Conservation (phyloP, 495 filamentous ascomycete genomes). For the Tuber melanosporum region DNA sequence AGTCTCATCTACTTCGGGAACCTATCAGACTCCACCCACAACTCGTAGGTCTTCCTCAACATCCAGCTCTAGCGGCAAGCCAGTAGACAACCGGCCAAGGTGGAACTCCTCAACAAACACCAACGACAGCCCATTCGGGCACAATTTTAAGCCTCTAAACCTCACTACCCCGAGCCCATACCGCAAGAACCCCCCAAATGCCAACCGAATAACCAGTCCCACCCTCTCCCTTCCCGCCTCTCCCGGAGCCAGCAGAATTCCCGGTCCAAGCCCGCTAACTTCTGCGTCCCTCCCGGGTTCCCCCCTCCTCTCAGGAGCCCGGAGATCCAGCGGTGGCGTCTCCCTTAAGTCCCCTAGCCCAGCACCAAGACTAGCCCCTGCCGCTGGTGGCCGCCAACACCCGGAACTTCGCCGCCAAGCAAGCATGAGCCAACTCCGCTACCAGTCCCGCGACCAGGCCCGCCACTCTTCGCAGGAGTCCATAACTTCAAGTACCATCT, state of each 20-base stretch:
- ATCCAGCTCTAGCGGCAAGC: conserved; percentile 31
- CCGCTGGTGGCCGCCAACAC: conserved; percentile 1
- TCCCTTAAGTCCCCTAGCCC: conserved; percentile 30
- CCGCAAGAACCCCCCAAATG: conserved; percentile 49
- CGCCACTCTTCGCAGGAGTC: conserved; percentile 10
- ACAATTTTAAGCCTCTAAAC: conserved; percentile 61
- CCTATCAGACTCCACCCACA: conserved; percentile 21
- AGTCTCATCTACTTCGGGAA: conserved; percentile 28
- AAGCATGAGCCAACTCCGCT: conserved; percentile 30
- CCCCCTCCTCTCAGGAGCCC: conserved; percentile 18
- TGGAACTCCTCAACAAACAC: conserved; percentile 76
- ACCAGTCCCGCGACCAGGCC: conserved; percentile 12
- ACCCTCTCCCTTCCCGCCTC: conserved; percentile 40
- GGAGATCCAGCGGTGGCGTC: conserved; percentile 16
- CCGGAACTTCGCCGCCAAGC: conserved; percentile 24
- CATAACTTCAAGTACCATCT: conserved; percentile 9
- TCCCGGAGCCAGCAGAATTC: conserved; percentile 42
- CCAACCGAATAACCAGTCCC: conserved; percentile 29
- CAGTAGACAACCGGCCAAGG: conserved; percentile 57
- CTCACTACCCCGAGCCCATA: conserved; percentile 59
- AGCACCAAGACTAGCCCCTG: conserved; percentile 19
- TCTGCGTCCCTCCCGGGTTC: conserved; percentile 25
- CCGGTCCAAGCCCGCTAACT: conserved; percentile 32
- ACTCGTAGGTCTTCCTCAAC: conserved; percentile 26
- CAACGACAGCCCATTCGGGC: conserved; percentile 58